phyloP scores from a whole-genome alignment of 768 basidiomycete genomes.

The Stropharia rugosoannulata region DNA sequence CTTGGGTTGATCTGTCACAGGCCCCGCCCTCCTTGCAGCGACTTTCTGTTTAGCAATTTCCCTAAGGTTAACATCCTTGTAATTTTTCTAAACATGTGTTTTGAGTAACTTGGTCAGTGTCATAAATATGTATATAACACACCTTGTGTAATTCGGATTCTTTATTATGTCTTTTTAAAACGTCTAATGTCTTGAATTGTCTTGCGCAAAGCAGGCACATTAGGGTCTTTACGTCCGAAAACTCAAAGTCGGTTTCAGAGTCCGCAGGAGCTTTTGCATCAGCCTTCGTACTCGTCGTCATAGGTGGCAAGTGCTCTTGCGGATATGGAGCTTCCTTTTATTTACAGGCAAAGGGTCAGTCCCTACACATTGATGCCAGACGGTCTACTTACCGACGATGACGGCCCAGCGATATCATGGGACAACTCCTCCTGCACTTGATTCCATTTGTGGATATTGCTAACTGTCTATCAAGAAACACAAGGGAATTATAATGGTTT shows the following conservation, averaged over 20 bases:
- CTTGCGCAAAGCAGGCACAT: conserved; percentile 91
- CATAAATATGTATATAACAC: conserved; percentile 32
- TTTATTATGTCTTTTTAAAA: conserved; percentile 86
- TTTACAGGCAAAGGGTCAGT: conserved; percentile 2
- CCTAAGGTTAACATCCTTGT: conserved; percentile 67
- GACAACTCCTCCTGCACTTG: conserved; percentile 88
- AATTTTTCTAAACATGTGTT: conserved; percentile 68
- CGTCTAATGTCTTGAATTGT: conserved; percentile 87
- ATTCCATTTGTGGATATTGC: conserved; percentile 97
- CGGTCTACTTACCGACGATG: conserved; percentile 11
- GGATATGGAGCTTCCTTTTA: conserved; percentile 1
- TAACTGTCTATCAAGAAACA: conserved; percentile 58
- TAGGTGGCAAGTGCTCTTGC: not conserved
- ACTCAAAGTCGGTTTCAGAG: conserved; percentile 72
- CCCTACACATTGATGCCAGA: not conserved
- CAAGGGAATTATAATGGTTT: conserved; percentile 1
- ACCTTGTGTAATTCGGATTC: conserved; percentile 97
- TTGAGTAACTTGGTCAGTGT: conserved; percentile 14
- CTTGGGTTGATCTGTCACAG: conserved; percentile 58
- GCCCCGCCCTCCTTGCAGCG: conserved; percentile 37
- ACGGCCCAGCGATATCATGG: conserved; percentile 31
- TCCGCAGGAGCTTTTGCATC: conserved; percentile 34
- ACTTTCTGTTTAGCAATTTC: conserved; percentile 75
- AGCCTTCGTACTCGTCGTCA: not conserved
- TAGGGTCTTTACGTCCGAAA: conserved; percentile 69